Evolutionary conservation across 176 grass and related monocot genomes (phyloP).

Genomic region (Avena sativa): DNA sequence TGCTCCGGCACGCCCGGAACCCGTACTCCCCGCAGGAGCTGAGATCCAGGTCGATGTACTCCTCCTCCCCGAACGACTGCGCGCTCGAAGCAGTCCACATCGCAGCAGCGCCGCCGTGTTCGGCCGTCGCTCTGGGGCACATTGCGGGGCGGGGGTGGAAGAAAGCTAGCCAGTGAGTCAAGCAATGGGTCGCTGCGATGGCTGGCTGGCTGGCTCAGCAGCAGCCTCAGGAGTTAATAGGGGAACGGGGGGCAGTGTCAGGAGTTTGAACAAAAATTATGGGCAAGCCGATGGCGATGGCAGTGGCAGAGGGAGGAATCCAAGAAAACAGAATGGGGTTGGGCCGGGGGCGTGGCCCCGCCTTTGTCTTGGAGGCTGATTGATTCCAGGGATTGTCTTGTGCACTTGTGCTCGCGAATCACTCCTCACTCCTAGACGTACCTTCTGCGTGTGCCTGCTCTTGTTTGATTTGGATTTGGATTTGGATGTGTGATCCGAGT

Average conservation of each 20-base stretch:
- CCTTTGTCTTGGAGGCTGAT: conserved; percentile 46
- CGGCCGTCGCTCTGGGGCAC: conserved; percentile 51
- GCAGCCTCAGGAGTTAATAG: conserved; percentile 25
- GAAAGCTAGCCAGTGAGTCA: neutral
- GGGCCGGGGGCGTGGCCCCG: conserved; percentile 27
- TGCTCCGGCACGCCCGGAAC: conserved; percentile 49
- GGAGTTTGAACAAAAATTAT: conserved; percentile 54
- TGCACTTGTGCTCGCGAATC: conserved; percentile 18
- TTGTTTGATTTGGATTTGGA: conserved; percentile 30
- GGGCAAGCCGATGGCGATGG: conserved; percentile 43
- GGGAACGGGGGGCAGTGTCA: conserved; percentile 37
- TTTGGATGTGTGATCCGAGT: neutral
- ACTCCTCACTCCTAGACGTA: neutral
- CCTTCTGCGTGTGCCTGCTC: neutral
- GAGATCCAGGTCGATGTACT: conserved; percentile 82
- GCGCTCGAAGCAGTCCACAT: conserved; percentile 38
- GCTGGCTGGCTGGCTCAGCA: neutral
- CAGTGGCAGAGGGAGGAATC: conserved; percentile 50
- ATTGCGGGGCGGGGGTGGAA: neutral
- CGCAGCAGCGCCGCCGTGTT: conserved; percentile 28
- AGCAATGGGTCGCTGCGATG: conserved; percentile 25
- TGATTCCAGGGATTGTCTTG: conserved; percentile 50
- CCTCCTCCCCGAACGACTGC: conserved; percentile 57
- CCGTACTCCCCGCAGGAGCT: conserved; percentile 53
- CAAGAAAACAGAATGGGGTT: conserved; percentile 61